Evolutionary conservation across 345 rosid species (phyloP).

Genomic region (Boechera divaricarpa): DNA sequence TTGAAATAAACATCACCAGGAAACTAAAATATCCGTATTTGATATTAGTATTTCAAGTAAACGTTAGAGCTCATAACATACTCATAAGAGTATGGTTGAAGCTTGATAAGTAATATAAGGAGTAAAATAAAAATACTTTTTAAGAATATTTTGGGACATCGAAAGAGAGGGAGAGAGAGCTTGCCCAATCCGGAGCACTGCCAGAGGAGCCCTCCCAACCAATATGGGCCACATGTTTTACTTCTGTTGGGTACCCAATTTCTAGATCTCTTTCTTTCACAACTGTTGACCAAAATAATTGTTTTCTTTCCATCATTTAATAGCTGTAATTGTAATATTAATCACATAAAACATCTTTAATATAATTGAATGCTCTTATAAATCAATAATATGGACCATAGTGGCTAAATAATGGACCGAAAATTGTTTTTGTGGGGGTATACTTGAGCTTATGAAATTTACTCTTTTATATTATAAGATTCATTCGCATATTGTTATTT

Average conservation of each 20-base stretch:
- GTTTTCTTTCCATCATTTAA: neutral
- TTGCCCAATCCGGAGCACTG: constrained; percentile 86
- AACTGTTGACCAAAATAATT: constrained; percentile 49
- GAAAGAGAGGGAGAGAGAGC: constrained; percentile 9
- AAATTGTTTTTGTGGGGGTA: neutral
- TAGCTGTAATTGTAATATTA: neutral
- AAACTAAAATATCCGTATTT: neutral
- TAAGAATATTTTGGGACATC: neutral
- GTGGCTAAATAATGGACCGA: constrained; percentile 3
- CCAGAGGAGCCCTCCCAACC: constrained; percentile 85
- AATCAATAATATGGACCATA: constrained; percentile 21
- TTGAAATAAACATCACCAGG: constrained; percentile 17
- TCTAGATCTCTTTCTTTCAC: constrained; percentile 69
- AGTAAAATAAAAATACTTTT: neutral
- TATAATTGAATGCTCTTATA: neutral
- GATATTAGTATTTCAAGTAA: neutral
- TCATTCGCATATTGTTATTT: neutral
- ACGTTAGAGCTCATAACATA: neutral
- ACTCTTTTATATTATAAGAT: neutral
- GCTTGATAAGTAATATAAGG: neutral
- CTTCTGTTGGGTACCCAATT: constrained; percentile 94
- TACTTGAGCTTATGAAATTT: neutral
- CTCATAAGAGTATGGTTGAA: neutral
- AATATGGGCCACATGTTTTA: constrained; percentile 86
- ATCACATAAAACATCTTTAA: constrained; percentile 9